These are phyloP conservation scores for Eucalyptus polybractea DNA, from an alignment of 345 rosid genomes.

Conservation along the genomic window DNA sequence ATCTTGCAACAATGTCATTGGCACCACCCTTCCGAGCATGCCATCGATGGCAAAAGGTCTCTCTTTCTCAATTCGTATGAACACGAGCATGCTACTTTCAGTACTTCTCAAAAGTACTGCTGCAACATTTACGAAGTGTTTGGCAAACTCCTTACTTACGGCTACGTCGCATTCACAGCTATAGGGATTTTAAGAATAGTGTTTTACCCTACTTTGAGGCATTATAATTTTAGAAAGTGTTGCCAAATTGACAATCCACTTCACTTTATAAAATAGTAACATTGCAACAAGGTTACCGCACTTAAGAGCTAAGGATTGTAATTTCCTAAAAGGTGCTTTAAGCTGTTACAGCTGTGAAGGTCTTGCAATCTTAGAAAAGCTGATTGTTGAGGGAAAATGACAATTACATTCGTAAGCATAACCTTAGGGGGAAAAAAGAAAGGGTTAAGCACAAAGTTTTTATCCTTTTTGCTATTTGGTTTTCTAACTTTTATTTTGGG, in stretches of 20 bases:
- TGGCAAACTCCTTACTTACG: neutral
- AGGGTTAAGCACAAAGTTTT: neutral
- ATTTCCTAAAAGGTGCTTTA: neutral
- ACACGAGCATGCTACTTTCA: neutral
- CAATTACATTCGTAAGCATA: neutral
- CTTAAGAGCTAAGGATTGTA: neutral
- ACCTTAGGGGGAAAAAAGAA: neutral
- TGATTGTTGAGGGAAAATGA: neutral
- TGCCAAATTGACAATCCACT: neutral
- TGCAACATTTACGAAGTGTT: neutral
- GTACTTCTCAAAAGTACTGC: neutral
- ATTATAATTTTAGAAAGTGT: no score
- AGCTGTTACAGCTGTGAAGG: neutral
- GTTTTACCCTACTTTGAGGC: neutral
- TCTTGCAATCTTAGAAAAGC: neutral
- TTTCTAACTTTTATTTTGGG: neutral
- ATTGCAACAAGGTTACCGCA: neutral
- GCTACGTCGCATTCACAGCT: neutral
- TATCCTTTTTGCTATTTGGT: neutral
- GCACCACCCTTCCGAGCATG: constrained; percentile 79
- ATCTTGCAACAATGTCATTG: constrained; percentile 59
- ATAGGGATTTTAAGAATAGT: neutral
- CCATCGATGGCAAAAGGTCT: constrained; percentile 51
- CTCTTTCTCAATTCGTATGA: neutral
- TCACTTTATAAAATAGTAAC: neutral